Base-by-base conservation (phyloP, 352 stramenopile genomes). In the Pythium plurisporium region DNA sequence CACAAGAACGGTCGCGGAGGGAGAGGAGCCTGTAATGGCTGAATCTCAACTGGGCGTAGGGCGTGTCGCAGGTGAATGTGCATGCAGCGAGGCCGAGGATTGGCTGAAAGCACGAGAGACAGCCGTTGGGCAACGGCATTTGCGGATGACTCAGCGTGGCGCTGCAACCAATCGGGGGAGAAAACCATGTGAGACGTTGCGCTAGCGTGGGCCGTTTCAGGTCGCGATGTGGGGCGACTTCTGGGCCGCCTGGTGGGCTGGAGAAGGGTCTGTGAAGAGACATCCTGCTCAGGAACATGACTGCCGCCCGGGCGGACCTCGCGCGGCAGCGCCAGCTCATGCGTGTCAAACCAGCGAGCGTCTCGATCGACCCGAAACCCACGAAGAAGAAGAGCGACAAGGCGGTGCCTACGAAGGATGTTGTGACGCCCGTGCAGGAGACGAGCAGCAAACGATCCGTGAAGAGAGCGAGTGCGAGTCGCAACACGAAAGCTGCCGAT, bases 261-360 rank as follows among this genome's bases (percentile, higher is more conserved):
- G 37, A 23, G 33, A 33, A 5, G 14, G 12, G 27, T 11, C 4
- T 37, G 38, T 42, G n/a, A n/a, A n/a, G n/a, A n/a, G n/a, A n/a
- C 27, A 14, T 2, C 4, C 15, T 15, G 31, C 19, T 9, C 20
- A 55, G 14, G 4, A 25, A 12, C 37, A 48, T 1, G 36, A 51
- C 50, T 34, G 22, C 55, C 27, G 41, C 20, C 34, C 49, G 58
- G 11, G 52, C 51, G 8, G 45, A 58, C n/a, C 59, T 67, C 17
- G 59, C 59, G 52, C 43, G 46, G 43, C 59, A 55, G 50, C 52
- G 59, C 36, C 59, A 67, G 52, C 46, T 46, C 41, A 58, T 67
- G 51, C 59, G 52, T 22, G 42, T 20, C 49, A 65, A 60, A 29
- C 25, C 45, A 3, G n/a, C 36, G 9, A 45, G 25, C 10, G 14